A percentile compares a stretch with the other conserved stretches of the same genome.
phyloP scores from a whole-genome alignment of 2,329 filamentous ascomycete genomes.

The Cercospora berteroae region DNA sequence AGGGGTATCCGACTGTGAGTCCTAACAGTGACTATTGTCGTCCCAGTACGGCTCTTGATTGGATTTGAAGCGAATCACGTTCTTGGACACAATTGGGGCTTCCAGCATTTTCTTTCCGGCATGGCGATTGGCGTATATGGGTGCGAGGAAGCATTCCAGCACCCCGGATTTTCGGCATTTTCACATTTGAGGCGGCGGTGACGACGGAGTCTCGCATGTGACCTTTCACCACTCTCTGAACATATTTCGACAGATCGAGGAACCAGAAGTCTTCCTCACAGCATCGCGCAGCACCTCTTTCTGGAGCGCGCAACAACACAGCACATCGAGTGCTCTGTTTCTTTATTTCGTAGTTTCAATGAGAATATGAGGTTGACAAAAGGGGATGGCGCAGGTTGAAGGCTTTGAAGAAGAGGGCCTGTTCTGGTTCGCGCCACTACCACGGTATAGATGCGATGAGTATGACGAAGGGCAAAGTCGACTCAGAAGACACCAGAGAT shows the following conservation, averaged over 20 bases:
- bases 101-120: background rate
- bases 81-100: constrained; percentile 3
- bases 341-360: constrained; percentile 4
- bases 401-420: background rate
- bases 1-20: background rate
- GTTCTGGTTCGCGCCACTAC: background rate
- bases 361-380: constrained; percentile 3
- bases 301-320: background rate
- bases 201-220: background rate
- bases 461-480: background rate
- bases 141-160: background rate
- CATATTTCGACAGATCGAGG: constrained; percentile 11
- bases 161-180: background rate
- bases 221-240: background rate
- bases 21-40: background rate
- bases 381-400: background rate
- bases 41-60: background rate
- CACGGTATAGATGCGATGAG: background rate
- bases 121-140: constrained; percentile 7
- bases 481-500: background rate
- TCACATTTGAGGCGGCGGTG: background rate
- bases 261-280: background rate
- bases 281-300: background rate
- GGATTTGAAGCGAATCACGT: constrained; percentile 1
- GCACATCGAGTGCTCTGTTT: background rate